A percentile compares a stretch with the other conserved stretches of the same genome.
phyloP scores from a whole-genome alignment of 331 rosid species.

The Erythrophleum ivorense region DNA sequence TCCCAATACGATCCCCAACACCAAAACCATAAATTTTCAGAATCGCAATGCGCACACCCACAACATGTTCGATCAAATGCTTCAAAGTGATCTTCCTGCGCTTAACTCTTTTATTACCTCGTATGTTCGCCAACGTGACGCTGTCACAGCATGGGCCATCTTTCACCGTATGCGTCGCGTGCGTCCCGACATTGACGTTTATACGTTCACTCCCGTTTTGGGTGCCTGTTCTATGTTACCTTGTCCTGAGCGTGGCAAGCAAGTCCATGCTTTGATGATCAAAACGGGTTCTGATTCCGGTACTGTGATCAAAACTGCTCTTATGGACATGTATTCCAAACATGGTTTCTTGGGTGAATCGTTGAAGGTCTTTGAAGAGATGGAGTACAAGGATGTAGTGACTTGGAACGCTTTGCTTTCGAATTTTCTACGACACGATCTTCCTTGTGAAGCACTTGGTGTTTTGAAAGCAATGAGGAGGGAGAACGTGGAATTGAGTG shows the following conservation, averaged over 20 bases:
- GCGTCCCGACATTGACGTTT: constrained; percentile 48
- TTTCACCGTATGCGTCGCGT: constrained; percentile 47
- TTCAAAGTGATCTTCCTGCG: constrained; percentile 41
- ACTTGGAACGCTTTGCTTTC: constrained; percentile 69
- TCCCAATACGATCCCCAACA: not conserved
- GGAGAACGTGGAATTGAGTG: constrained; percentile 51
- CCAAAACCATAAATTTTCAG: not conserved
- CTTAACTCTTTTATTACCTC: constrained; percentile 56
- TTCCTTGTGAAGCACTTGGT: constrained; percentile 52
- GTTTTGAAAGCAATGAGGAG: constrained; percentile 58
- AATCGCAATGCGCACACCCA: constrained; percentile 33
- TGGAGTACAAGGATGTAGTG: constrained; percentile 59
- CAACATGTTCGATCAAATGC: constrained; percentile 51
- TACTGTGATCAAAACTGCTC: constrained; percentile 52
- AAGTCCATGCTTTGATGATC: constrained; percentile 56
- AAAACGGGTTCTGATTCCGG: constrained; percentile 54
- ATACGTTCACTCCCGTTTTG: constrained; percentile 55
- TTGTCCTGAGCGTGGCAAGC: constrained; percentile 43
- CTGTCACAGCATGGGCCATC: constrained; percentile 48
- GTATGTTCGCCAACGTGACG: constrained; percentile 41
- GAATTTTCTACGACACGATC: constrained; percentile 46
- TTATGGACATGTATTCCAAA: constrained; percentile 68
- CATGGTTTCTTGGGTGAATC: constrained; percentile 47
- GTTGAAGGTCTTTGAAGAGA: constrained; percentile 57
- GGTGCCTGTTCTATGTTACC: constrained; percentile 52